Base-by-base conservation (phyloP, 2,329 filamentous ascomycete species). In the Ophiocordyceps robertsii region DNA sequence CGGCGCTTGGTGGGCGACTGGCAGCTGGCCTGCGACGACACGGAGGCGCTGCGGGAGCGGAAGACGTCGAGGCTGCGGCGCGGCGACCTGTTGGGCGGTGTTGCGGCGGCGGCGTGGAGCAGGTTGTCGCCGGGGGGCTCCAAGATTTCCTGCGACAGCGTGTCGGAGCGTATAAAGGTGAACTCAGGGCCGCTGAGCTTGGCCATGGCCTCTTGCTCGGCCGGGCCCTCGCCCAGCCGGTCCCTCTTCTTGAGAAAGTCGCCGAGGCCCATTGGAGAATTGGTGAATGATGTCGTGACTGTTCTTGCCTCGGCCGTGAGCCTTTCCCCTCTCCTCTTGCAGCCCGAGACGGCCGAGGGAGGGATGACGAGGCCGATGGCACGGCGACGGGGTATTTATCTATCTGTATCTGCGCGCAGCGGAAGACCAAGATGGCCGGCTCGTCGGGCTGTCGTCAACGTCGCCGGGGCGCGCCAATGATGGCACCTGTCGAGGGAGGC, bases 101-200 rank as follows among this genome's bases (percentile, higher is more conserved):
- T 32, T 11, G 37, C n/a, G 10, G 39, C 16, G 14, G 29, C 14
- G 16, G 37, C 16, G 12, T 30, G 36, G 3, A 30, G 32, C 13
- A 35, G 37, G 37, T 24, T 51, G 32, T 47, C 39, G 38, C 48
- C 59, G 7, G 87, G 83, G 11, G 85, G 84, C 43, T 77, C 69
- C 58, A 95, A 85, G 50, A 82, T 67, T 60, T 95, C 87, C 57
- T 88, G 75, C 2, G 81, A 79, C 49, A 79, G 65, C 1, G 89
- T 95, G 56, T 94, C 90, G 49, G 85, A 82, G 47, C 88, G 82
- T 55, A 92, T 73, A 65, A 95, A 87, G 48, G 73, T 86, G 66
- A 95, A 87, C 51, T 84, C 79, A 44, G 82, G 80, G 2, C 69
- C 58, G 44, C 47, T 12, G 33, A 36, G 33, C 33, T 16, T 14